Evolutionary conservation across 2,329 filamentous ascomycete species (phyloP), one percentile per base, ranked within the genome.

Genomic region (Exophiala spinifera): DNA sequence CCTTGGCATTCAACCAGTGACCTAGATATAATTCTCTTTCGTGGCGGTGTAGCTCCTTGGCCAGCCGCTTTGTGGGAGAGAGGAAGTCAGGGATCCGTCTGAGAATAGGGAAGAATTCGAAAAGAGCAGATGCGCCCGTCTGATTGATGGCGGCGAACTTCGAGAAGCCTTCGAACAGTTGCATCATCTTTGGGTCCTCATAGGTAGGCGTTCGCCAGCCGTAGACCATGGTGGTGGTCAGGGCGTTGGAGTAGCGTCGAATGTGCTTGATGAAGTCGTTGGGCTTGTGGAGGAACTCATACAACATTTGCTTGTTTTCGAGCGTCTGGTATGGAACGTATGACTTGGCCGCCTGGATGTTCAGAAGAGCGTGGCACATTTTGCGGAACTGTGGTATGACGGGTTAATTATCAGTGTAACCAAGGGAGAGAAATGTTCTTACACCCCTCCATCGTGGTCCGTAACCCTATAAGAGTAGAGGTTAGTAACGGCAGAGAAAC

Each of bases 261-360:
- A 79, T 69, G 46, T 78, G 73, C 10, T 75, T 63, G 5, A 72
- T 48, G 44, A 77, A 78, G 2, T 69, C 54, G 1, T 72, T 59
- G 0, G 78, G 78, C 3, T 65, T 55, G 0, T 75, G 70, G 3
- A 82, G 59, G 15, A 83, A 65, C 4, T 76, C 75, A 40, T 68
- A 55, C 56, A 80, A 67, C 78, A 83, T 78, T 46, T 76, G 73
- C 61, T 77, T 79, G 64, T 76, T 79, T 63, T 83, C 79, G 1
- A 82, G 69, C 42, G 77, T 73, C 59, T 83, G 79, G 58, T 82
- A 83, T 1, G 76, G 73, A 2, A 82, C 71, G 53, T 84, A 84
- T 8, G 69, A 67, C 50, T 71, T 72, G 3, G 77, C 72, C 1
- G 72, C 70, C 0, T 69, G 73, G 48, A 77, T 65, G 58, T 80